Evolutionary conservation across 208 protist genomes (phyloP).

Genomic region (Plasmodiophora brassicae): DNA sequence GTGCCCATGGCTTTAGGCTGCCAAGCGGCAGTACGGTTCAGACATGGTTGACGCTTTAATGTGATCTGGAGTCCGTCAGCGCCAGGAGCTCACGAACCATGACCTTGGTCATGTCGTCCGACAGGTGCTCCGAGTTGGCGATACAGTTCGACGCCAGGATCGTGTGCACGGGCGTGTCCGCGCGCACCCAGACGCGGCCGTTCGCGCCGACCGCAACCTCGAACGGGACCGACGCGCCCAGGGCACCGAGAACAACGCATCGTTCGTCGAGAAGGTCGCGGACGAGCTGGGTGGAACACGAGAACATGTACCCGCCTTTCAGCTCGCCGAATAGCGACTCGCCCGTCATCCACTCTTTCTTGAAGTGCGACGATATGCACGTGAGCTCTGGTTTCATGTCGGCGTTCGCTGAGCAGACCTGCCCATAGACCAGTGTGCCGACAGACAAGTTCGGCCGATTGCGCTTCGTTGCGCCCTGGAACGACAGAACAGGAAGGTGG

Average conservation of each 20-base stretch:
- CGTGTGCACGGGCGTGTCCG: neutral
- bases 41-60: no score
- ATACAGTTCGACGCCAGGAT: conserved; percentile 16
- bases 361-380: conserved; percentile 49
- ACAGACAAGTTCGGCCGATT: conserved; percentile 64
- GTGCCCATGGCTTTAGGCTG: no score
- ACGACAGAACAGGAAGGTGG: conserved; percentile 60
- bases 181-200: conserved; percentile 66
- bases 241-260: conserved; percentile 53
- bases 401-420: conserved; percentile 63
- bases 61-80: no score
- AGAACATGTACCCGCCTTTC: conserved; percentile 57
- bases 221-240: conserved; percentile 61
- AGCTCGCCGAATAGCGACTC: conserved; percentile 66
- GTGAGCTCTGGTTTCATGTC: conserved; percentile 71
- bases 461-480: conserved; percentile 69
- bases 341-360: conserved; percentile 38
- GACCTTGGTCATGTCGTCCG: neutral
- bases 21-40: no score
- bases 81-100: neutral
- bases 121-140: conserved; percentile 9
- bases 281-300: conserved; percentile 52
- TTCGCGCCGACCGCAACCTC: conserved; percentile 68
- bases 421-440: conserved; percentile 63
- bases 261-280: conserved; percentile 49